Percentiles rank a stretch among this genome's conserved stretches.
phyloP scores from a whole-genome alignment of 768 basidiomycete species.

The Boletus speciosus region DNA sequence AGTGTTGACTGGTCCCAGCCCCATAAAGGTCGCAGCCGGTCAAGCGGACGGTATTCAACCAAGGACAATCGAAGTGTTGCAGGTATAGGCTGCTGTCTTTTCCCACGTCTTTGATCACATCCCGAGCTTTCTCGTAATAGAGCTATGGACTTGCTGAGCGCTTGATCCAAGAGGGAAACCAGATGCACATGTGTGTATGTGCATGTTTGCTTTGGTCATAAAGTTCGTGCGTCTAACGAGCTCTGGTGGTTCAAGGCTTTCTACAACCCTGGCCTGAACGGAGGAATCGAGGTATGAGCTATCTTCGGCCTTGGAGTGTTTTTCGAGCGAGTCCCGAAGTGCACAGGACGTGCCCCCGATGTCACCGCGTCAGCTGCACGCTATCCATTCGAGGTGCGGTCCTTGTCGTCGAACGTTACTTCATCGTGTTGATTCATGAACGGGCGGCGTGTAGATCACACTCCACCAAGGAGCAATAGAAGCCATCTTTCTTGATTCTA shows the following conservation, averaged over 20 bases:
- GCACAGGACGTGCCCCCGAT: conserved; percentile 60
- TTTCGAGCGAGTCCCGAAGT: conserved; percentile 34
- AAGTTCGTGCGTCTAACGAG: background rate
- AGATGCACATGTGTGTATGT: conserved; percentile 67
- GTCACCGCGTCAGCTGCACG: conserved; percentile 60
- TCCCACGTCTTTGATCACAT: background rate
- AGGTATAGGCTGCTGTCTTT: conserved; percentile 28
- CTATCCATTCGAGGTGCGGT: conserved; percentile 64
- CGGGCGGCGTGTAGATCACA: conserved; percentile 22
- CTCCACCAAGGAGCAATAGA: conserved; percentile 45
- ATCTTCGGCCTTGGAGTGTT: background rate
- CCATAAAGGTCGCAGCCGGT: conserved; percentile 41
- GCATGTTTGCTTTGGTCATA: background rate
- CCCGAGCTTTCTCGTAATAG: conserved; percentile 31
- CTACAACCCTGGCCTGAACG: conserved; percentile 61
- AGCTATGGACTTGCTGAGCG: conserved; percentile 75
- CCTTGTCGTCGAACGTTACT: background rate
- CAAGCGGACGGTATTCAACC: conserved; percentile 58
- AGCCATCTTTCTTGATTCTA: conserved; percentile 40
- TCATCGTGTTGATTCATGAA: background rate
- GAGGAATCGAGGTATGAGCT: conserved; percentile 55
- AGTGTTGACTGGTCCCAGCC: conserved; percentile 24
- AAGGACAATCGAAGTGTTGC: conserved; percentile 52
- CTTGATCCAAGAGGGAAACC: conserved; percentile 59
- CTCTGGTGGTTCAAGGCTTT: conserved; percentile 49